Base-by-base conservation (phyloP, 345 rosid genomes). In the Chamaenerion angustifolium region DNA sequence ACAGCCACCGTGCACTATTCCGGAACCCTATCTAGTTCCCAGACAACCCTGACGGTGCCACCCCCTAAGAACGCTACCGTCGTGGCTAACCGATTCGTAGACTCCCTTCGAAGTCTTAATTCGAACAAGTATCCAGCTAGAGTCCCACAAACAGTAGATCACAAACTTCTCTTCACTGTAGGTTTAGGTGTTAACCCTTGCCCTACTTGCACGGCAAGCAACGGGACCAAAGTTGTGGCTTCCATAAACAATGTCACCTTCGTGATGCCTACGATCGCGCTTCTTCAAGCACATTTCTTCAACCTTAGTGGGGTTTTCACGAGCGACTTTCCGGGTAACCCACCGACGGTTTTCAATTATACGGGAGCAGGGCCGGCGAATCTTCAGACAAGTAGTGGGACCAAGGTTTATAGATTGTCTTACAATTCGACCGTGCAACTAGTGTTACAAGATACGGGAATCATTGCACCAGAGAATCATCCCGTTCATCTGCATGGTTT, bases 211-310 rank as follows among this genome's bases (percentile, higher is more conserved):
- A 60, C 55, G 47, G 66, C 71, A 8, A 72, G 16, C 6, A 84
- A 84, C 18, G 86, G 86, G 0, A 79, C 76, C 10, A 63, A 63
- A 42, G 75, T 61, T 6, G 78, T 71, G 6, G 89, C 81, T 7
- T 71, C 76, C 0, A 59, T 85, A 40, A 85, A 81, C 71, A 81
- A 85, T 18, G 59, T 84, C 42, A 75, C 84, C 0, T 84, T 84
- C 49, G 63, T 68, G 42, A 79, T 81, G 89, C 95, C 95, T 0
- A 62, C 58, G 11, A 68, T 19, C 0, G 81, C 80, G 3, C 68
- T 85, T 10, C 74, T 85, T 17, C 82, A 79, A 56, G 89, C 95
- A 31, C 95, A 85, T 64, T 65, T 71, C 63, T 64, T 64, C 58
- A 64, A 71, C 50, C 60, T 51, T 14, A 55, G 67, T 7, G 71